Evolutionary conservation across 306 rosid genomes (phyloP).

Genomic region (Corylus heterophylla): DNA sequence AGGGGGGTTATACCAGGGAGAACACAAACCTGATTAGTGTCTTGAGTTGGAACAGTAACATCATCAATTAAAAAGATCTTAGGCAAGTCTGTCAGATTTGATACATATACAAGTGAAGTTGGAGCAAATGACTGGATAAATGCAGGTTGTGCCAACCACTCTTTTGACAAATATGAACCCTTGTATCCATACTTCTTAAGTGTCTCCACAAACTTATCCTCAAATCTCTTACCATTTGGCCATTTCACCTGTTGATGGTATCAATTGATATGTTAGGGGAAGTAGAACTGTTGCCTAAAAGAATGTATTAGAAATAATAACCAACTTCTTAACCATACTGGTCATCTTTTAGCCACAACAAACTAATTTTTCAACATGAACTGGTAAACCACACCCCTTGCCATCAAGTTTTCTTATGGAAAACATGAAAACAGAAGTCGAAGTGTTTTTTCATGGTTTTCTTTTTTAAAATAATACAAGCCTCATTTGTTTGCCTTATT

Average conservation of each 20-base stretch:
- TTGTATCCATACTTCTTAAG: slow-evolving; percentile 79
- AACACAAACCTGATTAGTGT: slow-evolving; percentile 78
- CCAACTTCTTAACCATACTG: neutral
- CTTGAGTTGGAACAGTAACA: slow-evolving; percentile 60
- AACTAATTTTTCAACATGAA: neutral
- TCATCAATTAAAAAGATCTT: slow-evolving; percentile 72
- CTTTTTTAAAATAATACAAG: neutral
- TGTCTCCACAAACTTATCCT: slow-evolving; percentile 85
- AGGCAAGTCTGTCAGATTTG: slow-evolving; percentile 80
- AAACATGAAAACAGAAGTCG: neutral
- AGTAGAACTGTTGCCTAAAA: neutral
- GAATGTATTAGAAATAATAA: neutral
- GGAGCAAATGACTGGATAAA: slow-evolving; percentile 95
- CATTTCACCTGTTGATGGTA: slow-evolving; percentile 72
- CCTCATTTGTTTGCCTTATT: slow-evolving; percentile 11
- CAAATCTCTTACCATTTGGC: slow-evolving; percentile 63
- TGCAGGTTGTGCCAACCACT: slow-evolving; percentile 85
- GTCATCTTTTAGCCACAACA: neutral
- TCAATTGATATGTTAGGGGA: slow-evolving; percentile 31
- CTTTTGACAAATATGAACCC: slow-evolving; percentile 79
- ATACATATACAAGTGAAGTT: slow-evolving; percentile 64
- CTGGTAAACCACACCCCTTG: neutral
- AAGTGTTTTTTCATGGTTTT: neutral
- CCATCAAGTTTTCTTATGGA: neutral
- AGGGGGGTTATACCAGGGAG: slow-evolving; percentile 10